Percentiles rank a stretch among this genome's conserved stretches.
These are phyloP conservation scores for Amphirosellinia nigrospora DNA, from an alignment of 495 filamentous ascomycete genomes.

Conservation along the genomic window DNA sequence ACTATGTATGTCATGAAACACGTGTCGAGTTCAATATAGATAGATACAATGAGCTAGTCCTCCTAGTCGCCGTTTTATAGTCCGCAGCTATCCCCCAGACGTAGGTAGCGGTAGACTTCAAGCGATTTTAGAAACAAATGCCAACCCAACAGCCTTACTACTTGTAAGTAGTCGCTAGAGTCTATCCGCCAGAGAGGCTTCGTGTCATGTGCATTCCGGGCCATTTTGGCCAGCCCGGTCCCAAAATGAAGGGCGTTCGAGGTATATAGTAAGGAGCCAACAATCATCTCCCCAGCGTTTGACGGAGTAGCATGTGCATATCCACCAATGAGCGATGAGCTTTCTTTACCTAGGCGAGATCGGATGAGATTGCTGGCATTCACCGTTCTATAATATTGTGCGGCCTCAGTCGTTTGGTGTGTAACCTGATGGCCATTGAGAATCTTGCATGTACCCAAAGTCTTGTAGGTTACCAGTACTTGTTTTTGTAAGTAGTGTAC, in stretches of 20 bases:
- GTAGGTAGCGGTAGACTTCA: not conserved
- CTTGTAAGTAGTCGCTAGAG: not conserved
- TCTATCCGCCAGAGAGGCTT: not conserved
- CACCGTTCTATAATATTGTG: constrained; percentile 9
- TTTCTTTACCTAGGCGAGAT: not conserved
- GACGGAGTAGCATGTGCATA: not conserved
- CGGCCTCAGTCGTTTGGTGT: not conserved
- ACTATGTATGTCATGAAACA: not conserved
- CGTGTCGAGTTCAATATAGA: not conserved
- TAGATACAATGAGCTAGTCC: not conserved
- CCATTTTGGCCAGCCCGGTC: not conserved
- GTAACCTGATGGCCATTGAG: not conserved
- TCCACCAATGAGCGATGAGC: not conserved
- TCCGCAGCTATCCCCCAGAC: not conserved
- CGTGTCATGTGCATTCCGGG: not conserved
- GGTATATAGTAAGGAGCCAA: not conserved
- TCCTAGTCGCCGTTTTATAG: not conserved
- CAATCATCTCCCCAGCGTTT: constrained; percentile 3
- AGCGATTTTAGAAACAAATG: not conserved
- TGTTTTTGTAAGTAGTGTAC: not conserved
- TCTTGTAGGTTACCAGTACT: not conserved
- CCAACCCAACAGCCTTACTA: not conserved
- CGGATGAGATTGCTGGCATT: constrained; percentile 6
- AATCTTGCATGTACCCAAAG: not conserved
- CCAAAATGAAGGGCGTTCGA: not conserved